Evolutionary conservation across 106 monocot species (phyloP).

Genomic region (Acanthochlamys bracteata): DNA sequence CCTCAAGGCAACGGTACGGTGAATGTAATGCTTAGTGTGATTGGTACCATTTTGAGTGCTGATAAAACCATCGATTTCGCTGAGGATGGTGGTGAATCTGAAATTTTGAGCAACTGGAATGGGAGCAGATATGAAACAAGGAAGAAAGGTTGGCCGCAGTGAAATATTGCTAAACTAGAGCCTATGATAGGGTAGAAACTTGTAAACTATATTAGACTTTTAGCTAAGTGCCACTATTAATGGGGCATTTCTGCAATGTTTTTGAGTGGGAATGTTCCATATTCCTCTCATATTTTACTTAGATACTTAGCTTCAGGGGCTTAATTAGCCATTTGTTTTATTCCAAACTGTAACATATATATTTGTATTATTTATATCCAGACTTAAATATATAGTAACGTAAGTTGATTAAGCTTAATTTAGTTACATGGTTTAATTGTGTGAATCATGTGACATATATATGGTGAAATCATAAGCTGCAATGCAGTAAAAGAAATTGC

Average conservation of each 20-base stretch:
- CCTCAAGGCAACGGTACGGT: conserved; percentile 8
- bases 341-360: too few species aligned
- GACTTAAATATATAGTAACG: too few species aligned
- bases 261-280: neutral
- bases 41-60: conserved; percentile 15
- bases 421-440: too few species aligned
- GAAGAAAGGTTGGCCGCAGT: neutral
- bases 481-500: too few species aligned
- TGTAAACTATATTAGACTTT: neutral
- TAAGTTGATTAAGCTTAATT: too few species aligned
- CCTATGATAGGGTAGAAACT: too few species aligned
- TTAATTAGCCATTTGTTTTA: neutral
- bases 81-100: neutral
- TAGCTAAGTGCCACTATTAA: neutral
- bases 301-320: too few species aligned
- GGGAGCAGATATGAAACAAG: neutral
- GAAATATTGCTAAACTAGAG: neutral
- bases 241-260: conserved; percentile 1
- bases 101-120: neutral
- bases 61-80: conserved; percentile 9
- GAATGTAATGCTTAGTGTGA: conserved; percentile 12
- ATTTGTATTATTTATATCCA: too few species aligned
- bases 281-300: neutral
- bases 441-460: too few species aligned
- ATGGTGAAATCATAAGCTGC: too few species aligned